Evolutionary conservation across 1,284 basidiomycete species (phyloP), one percentile per base, ranked within the genome.

Genomic region (Ceratorhiza oryzae-sativae): DNA sequence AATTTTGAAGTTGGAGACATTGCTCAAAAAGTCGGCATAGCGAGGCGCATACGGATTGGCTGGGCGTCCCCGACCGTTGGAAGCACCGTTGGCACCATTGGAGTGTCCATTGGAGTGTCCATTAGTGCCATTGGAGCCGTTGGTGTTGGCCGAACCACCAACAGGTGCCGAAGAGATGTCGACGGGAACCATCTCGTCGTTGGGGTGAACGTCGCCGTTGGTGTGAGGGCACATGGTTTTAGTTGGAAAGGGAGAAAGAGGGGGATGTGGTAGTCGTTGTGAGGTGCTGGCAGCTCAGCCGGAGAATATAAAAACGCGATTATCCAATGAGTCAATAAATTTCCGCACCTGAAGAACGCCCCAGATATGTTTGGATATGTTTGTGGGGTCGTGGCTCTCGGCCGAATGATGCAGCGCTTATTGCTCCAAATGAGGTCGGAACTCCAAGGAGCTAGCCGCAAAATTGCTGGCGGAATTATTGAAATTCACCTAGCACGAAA

Each of bases 1-100:
- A 83, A 98, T 98, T 83, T 90, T 93, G 84, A 95, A 97, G 83
- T 96, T 96, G 71, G 88, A 91, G 76, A 95, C 86, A 80, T 97
- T 96, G 81, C 90, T 95, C 76, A 97, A 82, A 81, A 96, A 96
- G 81, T 97, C 95, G 23, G 92, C 88, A 20, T 91, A 91, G n/a
- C 93, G 87, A 27, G 93, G 89, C 49, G 91, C 93, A 80, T 96
- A 97, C 53, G 93, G 91, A 80, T 94, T 95, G 75, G 83, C 82
- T 62, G 83, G 81, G 23, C 53, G 67, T 18, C 18, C 74, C 86
- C 68, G 67, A 1, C 77, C 75, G 55, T 78, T 77, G 42, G 77
- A 72, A 42, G 76, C 75, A 49, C 75, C 75, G 42, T 75, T 75
- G 45, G 70, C 49, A 51, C 74, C 75, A 68, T 78, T 73, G 56